Evolutionary conservation across 2,329 filamentous ascomycete genomes (phyloP), one percentile per base, ranked within the genome.

Genomic region (Fusarium xylarioides): DNA sequence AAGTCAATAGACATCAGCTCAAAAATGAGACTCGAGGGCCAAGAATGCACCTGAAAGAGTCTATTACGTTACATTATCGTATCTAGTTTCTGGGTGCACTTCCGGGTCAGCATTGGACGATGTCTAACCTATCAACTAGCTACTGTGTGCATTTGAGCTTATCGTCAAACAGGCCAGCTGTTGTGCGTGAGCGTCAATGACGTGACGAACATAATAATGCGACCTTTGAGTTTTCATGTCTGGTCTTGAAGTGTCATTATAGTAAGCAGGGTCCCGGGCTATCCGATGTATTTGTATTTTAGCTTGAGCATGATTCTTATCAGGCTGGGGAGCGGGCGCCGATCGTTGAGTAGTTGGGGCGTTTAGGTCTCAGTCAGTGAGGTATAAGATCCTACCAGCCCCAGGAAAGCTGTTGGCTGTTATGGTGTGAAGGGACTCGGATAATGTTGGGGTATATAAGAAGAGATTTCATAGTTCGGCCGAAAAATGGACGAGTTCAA

Each of bases 251-350:
- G 55, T 63, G 54, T 50, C 62, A 58, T 63, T 37, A 35, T 26
- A 55, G 64, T 74, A 66, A 75, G 74, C 70, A 61, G 19, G 12
- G 49, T 61, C 52, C 74, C 74, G 74, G 43, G 63, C 35, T 55
- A 75, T 74, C 74, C 74, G 74, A 55, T 61, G 7, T 32, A 35
- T 63, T 43, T 34, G 32, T 46, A 50, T 57, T 32, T 30, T 50
- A 59, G 60, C 35, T 62, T 18, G 44, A 50, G 55, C 38, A 57
- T 63, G n/a, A 55, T 62, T 59, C n/a, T 64, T 34, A 46, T 46
- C 26, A 42, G 38, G 52, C 64, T 46, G 46, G 23, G 46, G 43
- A 56, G 38, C 37, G 59, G 58, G 50, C 61, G 55, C 63, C 32
- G 55, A 63, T 58, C 47, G 43, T 55, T 56, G 32, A 71, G 62